Evolutionary conservation across 176 grass and related monocot species (phyloP).

Genomic region (Urochloa ruziziensis): DNA sequence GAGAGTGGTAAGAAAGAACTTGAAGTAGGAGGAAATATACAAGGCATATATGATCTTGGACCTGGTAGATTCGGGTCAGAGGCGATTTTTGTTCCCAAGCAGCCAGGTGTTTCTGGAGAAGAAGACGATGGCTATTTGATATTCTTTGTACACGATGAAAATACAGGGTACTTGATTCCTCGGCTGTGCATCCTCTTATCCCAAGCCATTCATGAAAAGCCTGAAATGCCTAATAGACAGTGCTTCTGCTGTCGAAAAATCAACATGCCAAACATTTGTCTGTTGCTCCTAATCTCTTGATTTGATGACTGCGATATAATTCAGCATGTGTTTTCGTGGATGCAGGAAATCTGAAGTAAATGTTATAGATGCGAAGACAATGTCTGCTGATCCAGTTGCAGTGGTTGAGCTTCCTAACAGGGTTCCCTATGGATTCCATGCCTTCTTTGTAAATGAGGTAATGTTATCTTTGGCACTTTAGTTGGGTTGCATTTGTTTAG

Average conservation of each 20-base stretch:
- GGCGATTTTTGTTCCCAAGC: constrained; percentile 82
- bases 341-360: constrained; percentile 81
- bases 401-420: constrained; percentile 78
- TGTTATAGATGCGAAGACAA: constrained; percentile 92
- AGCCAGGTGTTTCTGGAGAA: constrained; percentile 57
- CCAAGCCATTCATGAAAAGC: neutral
- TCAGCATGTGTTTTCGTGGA: constrained; percentile 11
- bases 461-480: neutral
- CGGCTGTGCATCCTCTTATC: neutral
- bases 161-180: constrained; percentile 62
- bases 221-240: neutral
- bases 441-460: constrained; percentile 90
- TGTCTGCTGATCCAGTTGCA: constrained; percentile 79
- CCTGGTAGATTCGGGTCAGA: constrained; percentile 75
- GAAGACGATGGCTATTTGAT: constrained; percentile 93
- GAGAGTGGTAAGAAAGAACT: constrained; percentile 61
- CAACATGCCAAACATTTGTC: neutral
- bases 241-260: neutral
- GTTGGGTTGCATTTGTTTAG: neutral
- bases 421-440: constrained; percentile 89
- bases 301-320: no score
- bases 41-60: constrained; percentile 74
- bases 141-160: constrained; percentile 88
- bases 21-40: constrained; percentile 79
- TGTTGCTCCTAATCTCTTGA: neutral